Percentiles rank a stretch among this genome's conserved stretches.
Evolutionary conservation across 495 filamentous ascomycete genomes (phyloP).

Genomic region (Symbiotaphrina buchneri): DNA sequence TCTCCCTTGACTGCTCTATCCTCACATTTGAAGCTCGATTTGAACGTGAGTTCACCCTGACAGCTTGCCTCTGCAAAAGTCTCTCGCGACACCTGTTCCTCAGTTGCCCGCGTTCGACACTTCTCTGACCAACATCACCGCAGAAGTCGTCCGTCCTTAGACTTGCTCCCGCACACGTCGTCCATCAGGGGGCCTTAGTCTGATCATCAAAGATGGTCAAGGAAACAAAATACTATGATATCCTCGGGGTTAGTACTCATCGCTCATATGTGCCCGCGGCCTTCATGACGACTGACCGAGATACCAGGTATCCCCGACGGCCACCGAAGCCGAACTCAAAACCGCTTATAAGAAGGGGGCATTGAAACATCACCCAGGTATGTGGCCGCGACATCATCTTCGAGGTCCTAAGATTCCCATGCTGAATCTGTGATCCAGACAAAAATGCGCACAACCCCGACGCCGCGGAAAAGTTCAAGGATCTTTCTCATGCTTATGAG

Average conservation of each 20-base stretch:
- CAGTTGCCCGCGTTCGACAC: no score
- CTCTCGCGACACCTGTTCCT: no score
- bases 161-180: no score
- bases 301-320: conserved; percentile 41
- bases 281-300: no score
- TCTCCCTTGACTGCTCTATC: no score
- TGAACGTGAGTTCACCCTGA: no score
- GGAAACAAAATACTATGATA: conserved; percentile 73
- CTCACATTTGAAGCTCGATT: no score
- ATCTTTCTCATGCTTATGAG: conserved; percentile 88
- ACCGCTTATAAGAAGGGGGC: conserved; percentile 82
- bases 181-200: no score
- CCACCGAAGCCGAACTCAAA: conserved; percentile 60
- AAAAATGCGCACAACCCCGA: conserved; percentile 91
- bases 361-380: conserved; percentile 82
- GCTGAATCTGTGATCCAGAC: conserved; percentile 30
- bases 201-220: conserved; percentile 90
- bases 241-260: conserved; percentile 49
- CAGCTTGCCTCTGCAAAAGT: no score
- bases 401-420: no score
- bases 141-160: no score
- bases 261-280: conserved; percentile 8
- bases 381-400: conserved; percentile 6
- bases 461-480: conserved; percentile 94
- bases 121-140: no score